phyloP scores from a whole-genome alignment of 2,329 filamentous ascomycete species.

The Fusarium agapanthi region DNA sequence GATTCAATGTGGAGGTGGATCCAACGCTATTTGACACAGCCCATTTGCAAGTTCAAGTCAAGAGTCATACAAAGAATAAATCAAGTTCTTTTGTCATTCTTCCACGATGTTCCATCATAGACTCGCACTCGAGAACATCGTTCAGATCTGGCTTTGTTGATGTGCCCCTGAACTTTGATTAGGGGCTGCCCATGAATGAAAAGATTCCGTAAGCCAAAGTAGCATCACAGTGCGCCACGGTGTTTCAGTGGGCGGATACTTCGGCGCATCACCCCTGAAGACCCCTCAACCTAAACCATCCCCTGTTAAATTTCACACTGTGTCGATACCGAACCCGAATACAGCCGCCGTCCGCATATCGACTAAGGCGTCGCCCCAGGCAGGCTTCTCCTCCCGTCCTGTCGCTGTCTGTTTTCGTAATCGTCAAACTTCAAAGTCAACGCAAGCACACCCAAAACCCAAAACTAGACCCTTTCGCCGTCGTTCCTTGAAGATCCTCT shows the following conservation, averaged over 20 bases:
- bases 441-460: conserved; percentile 11
- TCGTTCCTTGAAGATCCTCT: conserved; percentile 32
- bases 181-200: background rate
- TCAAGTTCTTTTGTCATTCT: conserved; percentile 10
- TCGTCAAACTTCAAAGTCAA: conserved; percentile 16
- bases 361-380: conserved; percentile 7
- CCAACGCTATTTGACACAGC: conserved; percentile 26
- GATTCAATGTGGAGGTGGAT: conserved; percentile 32
- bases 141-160: background rate
- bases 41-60: conserved; percentile 9
- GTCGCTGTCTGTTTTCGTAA: conserved; percentile 22
- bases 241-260: background rate
- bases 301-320: conserved; percentile 18
- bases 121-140: background rate
- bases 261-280: background rate
- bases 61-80: conserved; percentile 5
- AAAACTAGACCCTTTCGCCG: conserved; percentile 10
- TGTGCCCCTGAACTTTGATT: background rate
- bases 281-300: background rate
- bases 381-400: conserved; percentile 20
- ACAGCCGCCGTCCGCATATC: conserved; percentile 11
- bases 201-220: background rate
- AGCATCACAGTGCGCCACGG: conserved; percentile 17
- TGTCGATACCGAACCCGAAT: conserved; percentile 23
- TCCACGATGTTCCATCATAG: background rate